Base-by-base conservation (phyloP, 805 yeast species). In the Wickerhamiella allomyrinae region DNA sequence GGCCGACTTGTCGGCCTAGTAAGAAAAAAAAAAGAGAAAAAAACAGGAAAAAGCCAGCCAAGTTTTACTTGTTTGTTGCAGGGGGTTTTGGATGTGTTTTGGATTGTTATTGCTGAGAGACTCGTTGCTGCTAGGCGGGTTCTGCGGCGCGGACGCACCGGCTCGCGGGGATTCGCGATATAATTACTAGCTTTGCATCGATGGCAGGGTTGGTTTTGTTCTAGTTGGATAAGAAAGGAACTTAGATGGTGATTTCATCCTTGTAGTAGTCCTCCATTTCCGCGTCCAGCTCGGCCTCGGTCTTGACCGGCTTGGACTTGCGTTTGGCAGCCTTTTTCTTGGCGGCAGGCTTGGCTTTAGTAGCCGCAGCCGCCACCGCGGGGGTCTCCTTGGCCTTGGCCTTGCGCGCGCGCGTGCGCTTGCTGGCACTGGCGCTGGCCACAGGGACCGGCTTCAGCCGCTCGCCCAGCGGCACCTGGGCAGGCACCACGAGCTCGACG, bases 191-290 rank as follows among this genome's bases (percentile, higher is more conserved):
- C n/a, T n/a, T n/a, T n/a, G n/a, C n/a, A n/a, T n/a, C n/a, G n/a
- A n/a, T n/a, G n/a, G n/a, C n/a, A n/a, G n/a, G n/a, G n/a, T n/a
- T n/a, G n/a, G n/a, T n/a, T n/a, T n/a, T n/a, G n/a, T n/a, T n/a
- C n/a, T n/a, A n/a, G n/a, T 9, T 22, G 13, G 29, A 25, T n/a
- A 10, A n/a, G n/a, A 10, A 6, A n/a, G 29, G n/a, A 40, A 42
- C 24, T 38, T 42, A 51, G 19, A 49, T 52, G 24, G 50, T 39
- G 40, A 51, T 51, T 37, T 48, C 54, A 33, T 44, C 47, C 41
- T 48, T 43, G 29, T 89, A 87, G 68, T 89, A 89, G 60, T 87
- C 97, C 49, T 86, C 81, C 98, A 91, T 89, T 68, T 89, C 97
- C 60, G 87, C 94, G 66, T 91, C 98, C 59, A 89, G 76, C 66